Percentiles rank a stretch among this genome's conserved stretches.
These are phyloP conservation scores for Aspergillus pseudotamarii DNA, from an alignment of 2,329 filamentous ascomycete genomes.

Conservation along the genomic window DNA sequence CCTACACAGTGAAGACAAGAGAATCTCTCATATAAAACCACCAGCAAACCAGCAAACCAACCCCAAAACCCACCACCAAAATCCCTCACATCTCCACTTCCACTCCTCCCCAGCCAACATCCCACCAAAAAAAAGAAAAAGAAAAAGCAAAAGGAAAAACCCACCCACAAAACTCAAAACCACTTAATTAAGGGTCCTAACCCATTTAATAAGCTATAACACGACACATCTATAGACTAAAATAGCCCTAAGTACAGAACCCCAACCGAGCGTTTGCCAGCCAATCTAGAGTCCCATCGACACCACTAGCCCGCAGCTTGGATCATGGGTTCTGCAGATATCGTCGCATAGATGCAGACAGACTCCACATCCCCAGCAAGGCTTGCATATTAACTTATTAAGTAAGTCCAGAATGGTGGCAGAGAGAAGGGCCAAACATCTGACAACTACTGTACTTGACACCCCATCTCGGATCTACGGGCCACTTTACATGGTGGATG, in stretches of 20 bases:
- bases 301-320: not conserved
- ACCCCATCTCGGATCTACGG: not conserved
- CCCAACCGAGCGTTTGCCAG: not conserved
- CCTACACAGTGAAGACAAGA: too few relatives aligned
- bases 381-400: not conserved
- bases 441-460: not conserved
- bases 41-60: too few relatives aligned
- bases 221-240: not conserved
- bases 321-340: slow-evolving; percentile 7
- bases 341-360: slow-evolving; percentile 5
- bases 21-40: too few relatives aligned
- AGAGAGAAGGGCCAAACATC: not conserved
- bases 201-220: not conserved
- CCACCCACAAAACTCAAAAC: not conserved
- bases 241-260: not conserved
- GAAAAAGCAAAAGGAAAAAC: too few relatives aligned
- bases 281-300: too few relatives aligned
- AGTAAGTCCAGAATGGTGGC: not conserved
- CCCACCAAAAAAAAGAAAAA: too few relatives aligned
- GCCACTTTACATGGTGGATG: not conserved
- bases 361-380: not conserved
- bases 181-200: not conserved
- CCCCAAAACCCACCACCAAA: too few relatives aligned
- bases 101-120: too few relatives aligned
- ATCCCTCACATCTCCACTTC: too few relatives aligned